A percentile compares a stretch with the other conserved stretches of the same genome.
Conservation (phyloP, 164 flowering plant species). For the Paratinospora sagittata region DNA sequence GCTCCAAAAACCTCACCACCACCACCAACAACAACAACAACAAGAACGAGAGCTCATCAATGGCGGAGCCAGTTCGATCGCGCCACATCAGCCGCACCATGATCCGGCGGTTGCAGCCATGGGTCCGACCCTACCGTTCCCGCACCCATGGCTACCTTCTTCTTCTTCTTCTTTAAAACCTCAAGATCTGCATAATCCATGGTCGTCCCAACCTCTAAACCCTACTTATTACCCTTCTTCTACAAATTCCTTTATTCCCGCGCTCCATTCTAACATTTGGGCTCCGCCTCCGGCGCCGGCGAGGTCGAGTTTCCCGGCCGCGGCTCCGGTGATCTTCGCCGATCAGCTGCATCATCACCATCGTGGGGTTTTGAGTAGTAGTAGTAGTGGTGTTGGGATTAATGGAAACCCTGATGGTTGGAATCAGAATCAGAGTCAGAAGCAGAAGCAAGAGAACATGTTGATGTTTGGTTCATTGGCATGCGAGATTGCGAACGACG, state of each 20-base stretch:
- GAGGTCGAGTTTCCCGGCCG: neutral
- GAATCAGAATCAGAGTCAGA: conserved; percentile 1
- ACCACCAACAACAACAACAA: conserved; percentile 7
- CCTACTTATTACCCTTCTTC: conserved; percentile 19
- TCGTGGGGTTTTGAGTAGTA: too few relatives aligned
- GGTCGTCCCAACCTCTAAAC: conserved; percentile 25
- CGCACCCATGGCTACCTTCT: neutral
- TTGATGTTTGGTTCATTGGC: conserved; percentile 55
- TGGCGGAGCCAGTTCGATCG: conserved; percentile 3
- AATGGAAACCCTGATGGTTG: neutral
- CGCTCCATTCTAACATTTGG: conserved; percentile 24
- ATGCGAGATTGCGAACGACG: conserved; percentile 15
- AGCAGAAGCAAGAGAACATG: conserved; percentile 14
- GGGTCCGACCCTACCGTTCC: conserved; percentile 44
- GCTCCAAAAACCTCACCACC: conserved; percentile 40
- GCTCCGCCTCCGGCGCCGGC: neutral
- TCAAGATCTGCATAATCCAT: conserved; percentile 15
- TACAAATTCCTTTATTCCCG: conserved; percentile 29
- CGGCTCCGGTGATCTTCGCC: too few relatives aligned
- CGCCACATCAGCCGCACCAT: conserved; percentile 8
- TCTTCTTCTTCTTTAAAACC: conserved; percentile 5
- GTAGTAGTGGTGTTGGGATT: conserved; percentile 1
- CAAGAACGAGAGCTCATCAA: conserved; percentile 4
- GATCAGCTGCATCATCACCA: too few relatives aligned
- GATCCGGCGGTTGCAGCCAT: conserved; percentile 89